Evolutionary conservation across 208 protist species (phyloP).

Genomic region (Leishmania amazonensis): DNA sequence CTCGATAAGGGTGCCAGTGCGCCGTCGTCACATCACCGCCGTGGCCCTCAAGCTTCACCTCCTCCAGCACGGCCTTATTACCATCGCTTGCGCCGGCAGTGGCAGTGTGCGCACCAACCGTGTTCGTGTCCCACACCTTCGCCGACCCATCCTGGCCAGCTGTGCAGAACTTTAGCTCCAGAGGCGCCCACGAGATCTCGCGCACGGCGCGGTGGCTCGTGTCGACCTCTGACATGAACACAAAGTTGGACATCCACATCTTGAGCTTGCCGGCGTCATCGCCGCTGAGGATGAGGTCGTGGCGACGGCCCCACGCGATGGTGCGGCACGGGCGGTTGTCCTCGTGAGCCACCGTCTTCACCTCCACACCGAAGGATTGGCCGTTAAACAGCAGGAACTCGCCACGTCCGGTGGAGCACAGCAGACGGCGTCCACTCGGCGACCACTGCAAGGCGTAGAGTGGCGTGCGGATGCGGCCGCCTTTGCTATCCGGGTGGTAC

Average conservation of each 20-base stretch:
- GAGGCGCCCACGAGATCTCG: slow-evolving; percentile 76
- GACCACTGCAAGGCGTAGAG: slow-evolving; percentile 82
- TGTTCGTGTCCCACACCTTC: slow-evolving; percentile 83
- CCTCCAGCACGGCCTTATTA: slow-evolving; percentile 43
- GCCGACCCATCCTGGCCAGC: slow-evolving; percentile 84
- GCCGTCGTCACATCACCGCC: slow-evolving; percentile 86
- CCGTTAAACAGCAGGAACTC: slow-evolving; percentile 92
- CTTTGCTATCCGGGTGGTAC: slow-evolving; percentile 79
- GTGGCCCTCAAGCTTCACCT: slow-evolving; percentile 88
- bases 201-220: slow-evolving; percentile 82
- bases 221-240: slow-evolving; percentile 78
- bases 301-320: slow-evolving; percentile 78
- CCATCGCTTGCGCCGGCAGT: slow-evolving; percentile 6
- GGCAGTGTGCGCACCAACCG: slow-evolving; percentile 39
- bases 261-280: slow-evolving; percentile 86
- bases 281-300: slow-evolving; percentile 83
- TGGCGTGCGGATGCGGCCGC: slow-evolving; percentile 50
- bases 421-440: slow-evolving; percentile 75
- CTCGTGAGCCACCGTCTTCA: slow-evolving; percentile 87
- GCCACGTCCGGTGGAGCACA: slow-evolving; percentile 77
- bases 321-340: slow-evolving; percentile 74
- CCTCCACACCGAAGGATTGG: slow-evolving; percentile 86
- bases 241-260: slow-evolving; percentile 83
- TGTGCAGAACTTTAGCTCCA: slow-evolving; percentile 86
- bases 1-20: slow-evolving; percentile 85